phyloP scores from a whole-genome alignment of 805 yeast species.

The Saccharomyces jurei region DNA sequence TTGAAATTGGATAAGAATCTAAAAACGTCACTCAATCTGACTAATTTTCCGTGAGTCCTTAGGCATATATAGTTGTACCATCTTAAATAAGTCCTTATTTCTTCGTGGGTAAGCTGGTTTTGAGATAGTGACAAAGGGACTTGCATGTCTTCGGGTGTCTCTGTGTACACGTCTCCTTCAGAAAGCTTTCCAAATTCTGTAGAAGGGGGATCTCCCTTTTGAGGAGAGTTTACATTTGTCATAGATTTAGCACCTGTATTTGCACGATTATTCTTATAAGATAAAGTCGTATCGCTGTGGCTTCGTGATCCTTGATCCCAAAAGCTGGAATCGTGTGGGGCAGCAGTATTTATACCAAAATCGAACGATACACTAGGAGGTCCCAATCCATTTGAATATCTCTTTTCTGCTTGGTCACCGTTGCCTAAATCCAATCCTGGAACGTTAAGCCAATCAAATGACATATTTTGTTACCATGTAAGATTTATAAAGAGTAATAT shows the following conservation, averaged over 20 bases:
- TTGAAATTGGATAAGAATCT: constrained; percentile 70
- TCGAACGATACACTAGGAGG: constrained; percentile 51
- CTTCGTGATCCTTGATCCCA: constrained; percentile 1
- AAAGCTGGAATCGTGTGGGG: not conserved
- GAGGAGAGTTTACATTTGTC: not conserved
- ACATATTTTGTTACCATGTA: constrained; percentile 23
- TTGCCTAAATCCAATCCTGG: constrained; percentile 29
- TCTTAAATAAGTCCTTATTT: constrained; percentile 75
- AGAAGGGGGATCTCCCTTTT: not conserved
- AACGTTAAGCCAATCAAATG: constrained; percentile 48
- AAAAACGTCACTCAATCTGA: constrained; percentile 71
- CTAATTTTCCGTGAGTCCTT: constrained; percentile 57
- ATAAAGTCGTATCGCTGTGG: constrained; percentile 3
- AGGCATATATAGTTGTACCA: constrained; percentile 87
- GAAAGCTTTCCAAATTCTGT: not conserved
- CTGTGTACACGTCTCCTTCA: constrained; percentile 10
- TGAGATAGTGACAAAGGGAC: constrained; percentile 60
- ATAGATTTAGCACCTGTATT: not conserved
- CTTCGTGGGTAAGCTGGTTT: constrained; percentile 65
- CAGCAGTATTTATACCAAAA: constrained; percentile 9
- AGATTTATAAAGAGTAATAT: not conserved
- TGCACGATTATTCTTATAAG: not conserved
- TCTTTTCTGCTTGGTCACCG: constrained; percentile 9
- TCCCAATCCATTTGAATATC: constrained; percentile 16
- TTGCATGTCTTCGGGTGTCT: constrained; percentile 32